Base-by-base conservation (phyloP, 75 land plant species). In the Larix kaempferi region DNA sequence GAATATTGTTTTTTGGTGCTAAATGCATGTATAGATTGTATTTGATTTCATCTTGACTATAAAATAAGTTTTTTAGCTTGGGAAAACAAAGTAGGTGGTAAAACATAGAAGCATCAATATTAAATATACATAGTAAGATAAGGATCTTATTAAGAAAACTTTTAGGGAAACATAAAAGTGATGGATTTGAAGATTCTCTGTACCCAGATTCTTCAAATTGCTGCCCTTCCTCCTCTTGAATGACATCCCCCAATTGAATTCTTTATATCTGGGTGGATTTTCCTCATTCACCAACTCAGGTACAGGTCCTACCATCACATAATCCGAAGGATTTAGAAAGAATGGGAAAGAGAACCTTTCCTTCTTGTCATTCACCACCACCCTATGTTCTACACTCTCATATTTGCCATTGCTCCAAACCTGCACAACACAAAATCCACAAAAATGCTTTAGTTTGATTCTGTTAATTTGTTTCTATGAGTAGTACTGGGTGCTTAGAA, bases 351-450 rank as follows among this genome's bases (percentile, higher is more conserved):
- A 91, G 59, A 84, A 85, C 60, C 96, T 83, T 7, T 88, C 92
- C 76, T 61, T 88, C 82, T 80, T 86, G 8, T 86, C 76, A 71
- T 94, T 94, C 77, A 94, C 94, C 67, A 78, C 83, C 44, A 89
- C 96, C 57, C 90, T 90, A 80, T 94, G 96, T 85, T 94, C 96
- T 15, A 91, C 86, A 57, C 96, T 94, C 75, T 83, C 83, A 62
- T 89, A 94, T 72, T 55, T 88, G 78, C 86, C 94, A 57, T 94
- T 94, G 88, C 94, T 91, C 92, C 92, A 94, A 29, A 90, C 96
- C 94, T 94, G 83, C 27, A 56, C 49, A 69, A 26, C 35, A 73
- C 77, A 59, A 19, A 61, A 60, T 60, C 62, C 22, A 6, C 22
- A 60, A 60, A 60, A 60, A 60, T 6, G 12, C 33, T 29, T 29